Percentiles rank a stretch among this genome's conserved stretches.
These are phyloP conservation scores for Scedosporium boydii DNA, from an alignment of 2,329 filamentous ascomycete species.

Conservation along the genomic window DNA sequence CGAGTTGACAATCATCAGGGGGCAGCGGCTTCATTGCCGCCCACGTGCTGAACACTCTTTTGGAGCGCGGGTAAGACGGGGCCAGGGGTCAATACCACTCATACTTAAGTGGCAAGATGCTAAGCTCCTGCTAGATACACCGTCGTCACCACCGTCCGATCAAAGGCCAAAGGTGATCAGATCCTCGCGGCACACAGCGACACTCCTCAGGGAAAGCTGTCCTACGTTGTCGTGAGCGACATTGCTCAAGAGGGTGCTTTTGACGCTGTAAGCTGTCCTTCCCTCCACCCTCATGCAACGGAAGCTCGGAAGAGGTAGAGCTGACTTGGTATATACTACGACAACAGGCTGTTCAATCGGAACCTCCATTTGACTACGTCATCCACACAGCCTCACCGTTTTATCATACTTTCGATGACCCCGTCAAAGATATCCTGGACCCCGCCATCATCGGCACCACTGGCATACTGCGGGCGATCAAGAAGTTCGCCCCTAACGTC, in stretches of 20 bases:
- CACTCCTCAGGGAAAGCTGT: no score
- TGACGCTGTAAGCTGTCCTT: no score
- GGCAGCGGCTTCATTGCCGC: constrained; percentile 1
- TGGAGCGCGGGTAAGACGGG: not conserved
- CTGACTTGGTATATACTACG: not conserved
- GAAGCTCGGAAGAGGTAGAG: not conserved
- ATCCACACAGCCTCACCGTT: constrained; percentile 54
- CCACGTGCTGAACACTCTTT: not conserved
- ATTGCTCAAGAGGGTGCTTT: no score
- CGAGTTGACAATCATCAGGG: not conserved
- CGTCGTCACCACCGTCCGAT: no score
- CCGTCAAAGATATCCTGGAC: constrained; percentile 44
- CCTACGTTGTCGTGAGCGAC: no score
- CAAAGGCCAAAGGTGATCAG: no score
- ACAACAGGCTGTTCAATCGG: not conserved
- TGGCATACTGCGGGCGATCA: constrained; percentile 62
- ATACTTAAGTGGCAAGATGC: no score
- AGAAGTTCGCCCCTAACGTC: constrained; percentile 46
- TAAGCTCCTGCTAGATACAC: no score
- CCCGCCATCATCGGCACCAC: constrained; percentile 52
- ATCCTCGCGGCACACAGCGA: no score
- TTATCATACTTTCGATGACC: constrained; percentile 36
- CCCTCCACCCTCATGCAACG: no score
- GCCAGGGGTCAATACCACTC: not conserved
- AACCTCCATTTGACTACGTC: constrained; percentile 35